Conservation (phyloP, 73 alveolate species). For the Diophrys sp. region DNA sequence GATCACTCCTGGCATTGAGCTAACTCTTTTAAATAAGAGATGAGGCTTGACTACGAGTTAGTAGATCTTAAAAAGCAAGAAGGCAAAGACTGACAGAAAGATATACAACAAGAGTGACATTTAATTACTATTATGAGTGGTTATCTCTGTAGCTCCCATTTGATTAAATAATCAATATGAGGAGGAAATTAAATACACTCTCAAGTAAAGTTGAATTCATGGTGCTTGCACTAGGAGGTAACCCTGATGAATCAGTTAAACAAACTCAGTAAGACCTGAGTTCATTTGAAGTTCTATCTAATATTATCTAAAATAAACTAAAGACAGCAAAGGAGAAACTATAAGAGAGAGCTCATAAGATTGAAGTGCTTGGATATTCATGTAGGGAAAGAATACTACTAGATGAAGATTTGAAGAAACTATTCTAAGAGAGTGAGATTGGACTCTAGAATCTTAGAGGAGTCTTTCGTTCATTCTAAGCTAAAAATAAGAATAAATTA, state of each 20-base stretch:
- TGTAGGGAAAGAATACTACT: conserved; percentile 40
- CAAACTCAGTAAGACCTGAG: conserved; percentile 30
- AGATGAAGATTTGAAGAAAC: conserved; percentile 35
- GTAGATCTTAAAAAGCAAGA: too few relatives aligned
- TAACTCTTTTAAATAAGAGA: too few relatives aligned
- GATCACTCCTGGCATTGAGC: too few relatives aligned
- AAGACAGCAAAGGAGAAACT: conserved; percentile 31
- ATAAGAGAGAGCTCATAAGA: conserved; percentile 33
- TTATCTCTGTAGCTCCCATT: too few relatives aligned
- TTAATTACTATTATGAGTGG: too few relatives aligned
- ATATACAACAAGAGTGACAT: too few relatives aligned
- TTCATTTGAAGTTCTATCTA: conserved; percentile 31
- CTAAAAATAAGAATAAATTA: conserved; percentile 45
- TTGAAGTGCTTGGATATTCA: conserved; percentile 22
- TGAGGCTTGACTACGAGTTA: too few relatives aligned
- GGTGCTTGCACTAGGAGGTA: conserved; percentile 46
- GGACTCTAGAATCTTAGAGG: conserved; percentile 30
- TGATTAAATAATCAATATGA: neutral
- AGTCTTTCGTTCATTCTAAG: conserved; percentile 27
- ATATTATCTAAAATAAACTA: conserved; percentile 1
- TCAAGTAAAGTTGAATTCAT: conserved; percentile 34
- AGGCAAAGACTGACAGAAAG: too few relatives aligned
- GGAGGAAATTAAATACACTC: conserved; percentile 33
- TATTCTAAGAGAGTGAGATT: conserved; percentile 31
- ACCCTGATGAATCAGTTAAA: conserved; percentile 38